Percentiles rank a stretch among this genome's conserved stretches.
Evolutionary conservation across 352 stramenopile species (phyloP).

Genomic region (Globisporangium ultimum): DNA sequence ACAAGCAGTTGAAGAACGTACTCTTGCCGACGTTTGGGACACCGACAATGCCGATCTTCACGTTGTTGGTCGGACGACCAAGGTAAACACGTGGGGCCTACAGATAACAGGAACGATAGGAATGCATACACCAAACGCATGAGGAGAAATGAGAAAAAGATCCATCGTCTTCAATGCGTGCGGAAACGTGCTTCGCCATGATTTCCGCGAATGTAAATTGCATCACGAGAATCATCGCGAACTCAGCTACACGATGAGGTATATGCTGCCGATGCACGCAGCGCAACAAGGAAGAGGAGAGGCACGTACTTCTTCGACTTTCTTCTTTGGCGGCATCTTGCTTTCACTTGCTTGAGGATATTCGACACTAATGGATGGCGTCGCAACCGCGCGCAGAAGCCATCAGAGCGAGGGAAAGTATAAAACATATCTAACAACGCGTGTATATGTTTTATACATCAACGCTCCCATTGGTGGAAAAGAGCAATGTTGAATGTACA

Average conservation of each 20-base stretch:
- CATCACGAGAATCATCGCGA: background rate
- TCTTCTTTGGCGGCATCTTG: slow-evolving; percentile 85
- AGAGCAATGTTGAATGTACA: too few species aligned
- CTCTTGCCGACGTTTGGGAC: slow-evolving; percentile 99
- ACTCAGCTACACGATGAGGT: background rate
- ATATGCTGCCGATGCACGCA: background rate
- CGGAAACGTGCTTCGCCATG: background rate
- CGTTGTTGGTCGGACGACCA: slow-evolving; percentile 88
- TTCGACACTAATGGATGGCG: background rate
- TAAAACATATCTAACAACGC: background rate
- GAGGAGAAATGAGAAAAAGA: background rate
- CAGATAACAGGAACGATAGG: background rate
- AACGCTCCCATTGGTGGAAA: too few species aligned
- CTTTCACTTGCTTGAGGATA: background rate
- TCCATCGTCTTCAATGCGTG: background rate
- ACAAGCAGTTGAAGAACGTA: slow-evolving; percentile 99
- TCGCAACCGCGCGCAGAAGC: background rate
- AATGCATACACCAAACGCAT: background rate
- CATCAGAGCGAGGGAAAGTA: background rate
- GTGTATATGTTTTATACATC: background rate
- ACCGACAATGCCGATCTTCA: slow-evolving; percentile 99
- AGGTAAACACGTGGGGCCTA: slow-evolving; percentile 71
- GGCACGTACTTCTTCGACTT: slow-evolving; percentile 54
- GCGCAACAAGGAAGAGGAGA: background rate
- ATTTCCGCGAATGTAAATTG: background rate